Base-by-base conservation (phyloP, 495 filamentous ascomycete genomes). In the Usnea hakonensis region DNA sequence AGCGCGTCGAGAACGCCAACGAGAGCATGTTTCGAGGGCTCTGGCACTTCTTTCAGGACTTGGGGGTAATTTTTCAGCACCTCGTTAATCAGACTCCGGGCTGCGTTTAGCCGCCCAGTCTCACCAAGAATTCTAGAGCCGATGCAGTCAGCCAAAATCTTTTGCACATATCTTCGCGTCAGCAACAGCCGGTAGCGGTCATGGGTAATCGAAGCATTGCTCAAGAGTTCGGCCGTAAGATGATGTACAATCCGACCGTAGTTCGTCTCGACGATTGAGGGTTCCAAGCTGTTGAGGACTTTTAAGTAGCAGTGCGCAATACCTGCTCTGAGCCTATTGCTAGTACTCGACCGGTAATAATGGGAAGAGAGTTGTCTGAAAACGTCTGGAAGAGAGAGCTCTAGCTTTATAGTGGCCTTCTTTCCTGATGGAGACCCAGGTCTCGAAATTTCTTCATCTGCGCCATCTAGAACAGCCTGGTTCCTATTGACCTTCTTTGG, bases 31-130 rank as follows among this genome's bases (percentile, higher is more conserved):
- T 99, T 99, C 60, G 81, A 86, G 23, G 95, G 94, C 67, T 97
- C 93, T 1, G 90, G 85, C 53, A 88, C 85, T 67, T 99, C 94
- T 72, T 95, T 95, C 55, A 97, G 76, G 16, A 88, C 89, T 70
- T 96, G 90, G 3, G 94, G 95, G 57, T 94, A 97, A 68, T 97
- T 94, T 72, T 95, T 97, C 48, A 97, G 81, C 50, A 95, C 79
- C 63, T 90, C 85, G 70, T 96, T 97, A 67, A 96, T 82, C 54
- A 99, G 75, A 64, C 82, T 84, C 64, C 84, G 90, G 8, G 91
- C 89, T 36, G 90, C 91, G 67, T 85, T 85, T 55, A 89, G 77
- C 64, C 95, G 91, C 8, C 90, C 92, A 30, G 89, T 87, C 70
- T 97, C 94, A 3, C 91, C 90, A 5, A 99, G 82, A 57, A 96